Evolutionary conservation across 164 flowering plant genomes (phyloP).

Genomic region (Litsea cubeba): DNA sequence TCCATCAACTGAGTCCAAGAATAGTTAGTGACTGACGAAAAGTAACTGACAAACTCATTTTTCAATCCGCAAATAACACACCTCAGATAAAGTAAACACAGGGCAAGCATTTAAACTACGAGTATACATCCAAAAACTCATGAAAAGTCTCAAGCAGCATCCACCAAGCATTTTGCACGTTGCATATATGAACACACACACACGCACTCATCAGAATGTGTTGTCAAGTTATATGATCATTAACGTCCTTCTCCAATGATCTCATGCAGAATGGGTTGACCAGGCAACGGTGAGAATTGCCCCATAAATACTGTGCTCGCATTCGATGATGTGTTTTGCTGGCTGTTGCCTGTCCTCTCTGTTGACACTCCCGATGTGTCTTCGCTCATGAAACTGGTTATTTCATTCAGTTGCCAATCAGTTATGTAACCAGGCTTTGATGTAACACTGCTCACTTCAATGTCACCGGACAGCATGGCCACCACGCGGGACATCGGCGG

Average conservation of each 20-base stretch:
- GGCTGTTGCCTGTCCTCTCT: not conserved
- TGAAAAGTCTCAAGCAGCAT: too few relatives aligned
- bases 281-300: not conserved
- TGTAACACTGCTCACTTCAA: constrained; percentile 29
- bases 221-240: not conserved
- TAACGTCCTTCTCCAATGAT: not conserved
- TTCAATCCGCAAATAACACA: too few relatives aligned
- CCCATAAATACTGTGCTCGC: not conserved
- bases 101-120: too few relatives aligned
- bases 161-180: not conserved
- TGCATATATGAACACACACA: not conserved
- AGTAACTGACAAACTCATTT: too few relatives aligned
- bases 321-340: constrained; percentile 2
- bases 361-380: not conserved
- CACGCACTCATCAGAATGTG: not conserved
- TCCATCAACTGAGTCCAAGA: too few relatives aligned
- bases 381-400: constrained; percentile 16
- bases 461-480: constrained; percentile 47
- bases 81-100: too few relatives aligned
- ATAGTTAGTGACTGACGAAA: too few relatives aligned
- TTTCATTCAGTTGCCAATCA: constrained; percentile 35
- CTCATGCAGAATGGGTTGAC: not conserved
- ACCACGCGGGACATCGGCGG: constrained; percentile 42
- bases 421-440: constrained; percentile 38
- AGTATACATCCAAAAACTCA: too few relatives aligned